Base-by-base conservation (phyloP, 2,329 filamentous ascomycete species). In the Drechslerella coelobrocha region DNA sequence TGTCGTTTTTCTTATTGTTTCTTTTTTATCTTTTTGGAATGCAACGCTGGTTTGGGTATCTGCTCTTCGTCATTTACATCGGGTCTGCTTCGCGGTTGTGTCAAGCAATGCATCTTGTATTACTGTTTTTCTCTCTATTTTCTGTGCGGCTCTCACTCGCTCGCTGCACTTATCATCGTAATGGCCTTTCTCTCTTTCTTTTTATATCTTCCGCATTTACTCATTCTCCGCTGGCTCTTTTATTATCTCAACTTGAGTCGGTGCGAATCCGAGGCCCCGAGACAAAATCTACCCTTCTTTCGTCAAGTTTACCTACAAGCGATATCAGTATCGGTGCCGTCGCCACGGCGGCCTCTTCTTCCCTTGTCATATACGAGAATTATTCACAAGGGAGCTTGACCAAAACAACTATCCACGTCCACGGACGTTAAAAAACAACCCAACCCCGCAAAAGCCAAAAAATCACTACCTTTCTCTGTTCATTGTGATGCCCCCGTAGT, bases 401-500 rank as follows among this genome's bases (percentile, higher is more conserved):
- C 50, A 47, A 53, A 56, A 37, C 10, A 27, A 68, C 52, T 39
- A 12, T 12, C 10, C 26, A 45, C 19, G 37, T 37, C 26, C 12
- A 10, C 24, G 17, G 21, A 14, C 27, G n/a, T n/a, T n/a, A n/a
- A 29, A 31, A 21, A 47, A 12, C 12, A 27, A 43, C 45, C 14
- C 10, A 52, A 23, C 8, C n/a, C 21, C 8, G 17, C 17, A 68
- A 43, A 61, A 56, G 14, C 19, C 14, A 56, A 68, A 50, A 21
- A 52, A 53, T 43, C 19, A 24, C 31, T 39, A 31, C 39, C 26
- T 65, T 47, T 47, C 62, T 50, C 48, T 71, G 66, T 71, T 71
- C 53, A 71, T 71, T 71, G 65, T 71, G 61, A 71, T 55, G 66
- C 37, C 66, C 61, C 66, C 45, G 59, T 71, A 71, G 65, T 71